These are phyloP conservation scores for Tuber aestivum DNA, from an alignment of 495 filamentous ascomycete genomes.

Conservation along the genomic window DNA sequence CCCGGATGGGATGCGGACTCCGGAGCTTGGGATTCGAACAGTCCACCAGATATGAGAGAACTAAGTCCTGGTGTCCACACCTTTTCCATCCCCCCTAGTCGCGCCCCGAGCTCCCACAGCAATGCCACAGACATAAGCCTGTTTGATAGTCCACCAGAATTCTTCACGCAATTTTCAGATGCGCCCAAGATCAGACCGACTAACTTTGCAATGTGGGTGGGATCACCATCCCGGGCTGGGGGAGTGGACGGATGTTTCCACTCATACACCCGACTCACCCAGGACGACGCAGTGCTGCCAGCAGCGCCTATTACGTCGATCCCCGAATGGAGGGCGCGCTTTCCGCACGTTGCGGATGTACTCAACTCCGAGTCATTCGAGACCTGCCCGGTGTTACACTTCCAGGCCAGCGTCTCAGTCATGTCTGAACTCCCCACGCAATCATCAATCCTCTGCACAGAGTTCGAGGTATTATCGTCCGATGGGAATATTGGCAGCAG, in stretches of 20 bases:
- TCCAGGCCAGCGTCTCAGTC: conserved; percentile 33
- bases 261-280: conserved; percentile 38
- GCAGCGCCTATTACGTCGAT: conserved; percentile 29
- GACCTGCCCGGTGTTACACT: conserved; percentile 35
- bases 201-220: conserved; percentile 39
- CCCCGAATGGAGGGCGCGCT: conserved; percentile 35
- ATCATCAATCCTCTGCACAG: conserved; percentile 35
- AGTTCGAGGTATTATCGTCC: conserved; percentile 33
- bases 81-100: conserved; percentile 2
- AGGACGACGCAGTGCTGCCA: conserved; percentile 14
- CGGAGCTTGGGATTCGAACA: conserved; percentile 24
- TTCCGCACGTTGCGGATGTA: conserved; percentile 36
- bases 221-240: conserved; percentile 22
- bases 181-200: conserved; percentile 24
- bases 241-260: conserved; percentile 37
- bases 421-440: conserved; percentile 31
- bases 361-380: conserved; percentile 20
- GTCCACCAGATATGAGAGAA: conserved; percentile 13
- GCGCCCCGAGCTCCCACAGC: conserved; percentile 5
- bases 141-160: conserved; percentile 20
- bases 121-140: conserved; percentile 13
- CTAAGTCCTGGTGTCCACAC: conserved; percentile 19
- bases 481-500: not conserved
- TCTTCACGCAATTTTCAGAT: conserved; percentile 27
- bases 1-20: conserved; percentile 32